Percentiles rank a stretch among this genome's conserved stretches.
Conservation (phyloP, 2,329 filamentous ascomycete species). For the Hypomyces rosellus region DNA sequence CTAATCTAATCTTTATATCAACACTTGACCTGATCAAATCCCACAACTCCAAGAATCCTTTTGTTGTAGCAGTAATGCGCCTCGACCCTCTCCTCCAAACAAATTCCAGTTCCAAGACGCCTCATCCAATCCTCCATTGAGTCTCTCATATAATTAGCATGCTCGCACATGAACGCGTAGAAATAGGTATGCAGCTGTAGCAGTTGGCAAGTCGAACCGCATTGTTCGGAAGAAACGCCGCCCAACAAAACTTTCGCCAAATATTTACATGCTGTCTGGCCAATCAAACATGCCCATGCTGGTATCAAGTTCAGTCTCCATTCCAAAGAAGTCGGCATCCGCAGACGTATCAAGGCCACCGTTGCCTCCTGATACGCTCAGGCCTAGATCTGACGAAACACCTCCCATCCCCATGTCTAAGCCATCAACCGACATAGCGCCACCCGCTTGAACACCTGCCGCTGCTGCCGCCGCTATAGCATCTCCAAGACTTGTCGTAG, state of each 20-base stretch:
- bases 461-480: conserved; percentile 37
- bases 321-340: conserved; percentile 35
- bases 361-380: conserved; percentile 29
- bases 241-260: not conserved
- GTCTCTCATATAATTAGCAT: too few species aligned
- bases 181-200: too few species aligned
- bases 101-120: too few species aligned
- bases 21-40: too few species aligned
- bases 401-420: conserved; percentile 41
- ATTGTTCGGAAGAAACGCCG: not conserved
- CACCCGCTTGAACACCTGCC: conserved; percentile 34
- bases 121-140: too few species aligned
- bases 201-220: too few species aligned
- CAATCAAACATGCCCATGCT: conserved; percentile 41
- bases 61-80: too few species aligned
- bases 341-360: conserved; percentile 24
- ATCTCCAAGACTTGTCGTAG: conserved; percentile 32
- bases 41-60: too few species aligned
- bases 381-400: conserved; percentile 31
- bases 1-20: too few species aligned
- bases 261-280: conserved; percentile 30
- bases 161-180: too few species aligned
- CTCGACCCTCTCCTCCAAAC: too few species aligned
- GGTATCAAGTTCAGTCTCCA: conserved; percentile 23
- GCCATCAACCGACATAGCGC: conserved; percentile 35